Evolutionary conservation across 2,329 filamentous ascomycete species (phyloP).

Genomic region (Diaporthe destruens): DNA sequence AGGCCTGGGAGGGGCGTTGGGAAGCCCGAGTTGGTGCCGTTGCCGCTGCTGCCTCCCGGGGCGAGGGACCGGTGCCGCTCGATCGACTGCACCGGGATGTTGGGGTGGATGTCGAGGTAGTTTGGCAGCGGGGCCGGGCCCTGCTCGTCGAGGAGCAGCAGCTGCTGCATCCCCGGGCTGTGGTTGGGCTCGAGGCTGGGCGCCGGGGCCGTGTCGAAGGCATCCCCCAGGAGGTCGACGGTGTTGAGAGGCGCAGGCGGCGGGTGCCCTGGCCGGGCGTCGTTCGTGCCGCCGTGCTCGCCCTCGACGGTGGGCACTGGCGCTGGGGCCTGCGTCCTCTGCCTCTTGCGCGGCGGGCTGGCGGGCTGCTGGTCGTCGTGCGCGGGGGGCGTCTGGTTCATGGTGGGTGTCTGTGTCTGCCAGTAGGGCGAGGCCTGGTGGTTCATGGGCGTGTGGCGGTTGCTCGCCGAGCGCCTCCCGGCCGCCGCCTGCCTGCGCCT

Average conservation of each 20-base stretch:
- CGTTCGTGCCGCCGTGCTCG: no score
- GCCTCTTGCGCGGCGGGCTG: neutral
- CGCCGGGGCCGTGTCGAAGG: neutral
- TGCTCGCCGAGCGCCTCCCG: neutral
- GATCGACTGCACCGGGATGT: conserved; percentile 1
- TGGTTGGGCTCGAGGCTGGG: neutral
- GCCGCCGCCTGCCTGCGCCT: neutral
- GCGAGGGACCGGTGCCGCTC: neutral
- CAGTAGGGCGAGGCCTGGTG: no score
- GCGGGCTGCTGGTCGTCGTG: neutral
- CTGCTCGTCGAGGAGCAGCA: neutral
- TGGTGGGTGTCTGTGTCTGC: no score
- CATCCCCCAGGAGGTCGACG: neutral
- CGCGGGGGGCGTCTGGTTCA: no score
- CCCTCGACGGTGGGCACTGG: neutral
- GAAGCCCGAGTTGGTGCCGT: neutral
- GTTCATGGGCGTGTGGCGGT: neutral
- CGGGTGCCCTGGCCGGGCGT: no score
- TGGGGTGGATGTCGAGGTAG: neutral
- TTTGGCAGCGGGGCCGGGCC: neutral
- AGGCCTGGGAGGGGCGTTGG: neutral
- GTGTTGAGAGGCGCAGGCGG: neutral
- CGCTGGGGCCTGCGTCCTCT: neutral
- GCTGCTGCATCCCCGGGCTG: neutral
- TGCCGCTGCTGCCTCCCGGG: neutral